Percentiles rank a stretch among this genome's conserved stretches.
These are phyloP conservation scores for Zygotorulaspora chibaensis DNA, from an alignment of 805 yeast genomes.

Conservation along the genomic window DNA sequence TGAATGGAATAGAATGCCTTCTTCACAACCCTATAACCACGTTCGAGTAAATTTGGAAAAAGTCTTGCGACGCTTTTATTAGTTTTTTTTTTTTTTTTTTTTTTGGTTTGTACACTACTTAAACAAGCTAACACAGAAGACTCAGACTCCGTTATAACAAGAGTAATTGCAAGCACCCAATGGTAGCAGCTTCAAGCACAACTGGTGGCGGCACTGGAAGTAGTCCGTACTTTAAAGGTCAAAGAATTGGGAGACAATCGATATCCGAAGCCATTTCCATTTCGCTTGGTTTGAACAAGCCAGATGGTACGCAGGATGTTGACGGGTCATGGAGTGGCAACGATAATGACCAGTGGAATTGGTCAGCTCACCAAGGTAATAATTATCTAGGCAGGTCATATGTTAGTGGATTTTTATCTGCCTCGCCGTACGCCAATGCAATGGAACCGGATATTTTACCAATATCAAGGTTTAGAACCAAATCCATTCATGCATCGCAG, in stretches of 20 bases:
- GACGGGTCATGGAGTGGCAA: slow-evolving; percentile 1
- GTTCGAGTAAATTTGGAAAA: too few species aligned
- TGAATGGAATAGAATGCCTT: too few species aligned
- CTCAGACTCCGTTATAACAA: too few species aligned
- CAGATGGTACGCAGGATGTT: slow-evolving; percentile 3
- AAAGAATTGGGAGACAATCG: slow-evolving; percentile 13
- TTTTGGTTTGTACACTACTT: too few species aligned
- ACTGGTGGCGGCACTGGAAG: neutral
- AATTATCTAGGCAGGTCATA: slow-evolving; percentile 31
- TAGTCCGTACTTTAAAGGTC: neutral
- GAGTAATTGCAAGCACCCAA: too few species aligned
- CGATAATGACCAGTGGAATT: slow-evolving; percentile 5
- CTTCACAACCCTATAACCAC: too few species aligned
- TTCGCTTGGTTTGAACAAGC: slow-evolving; percentile 30
- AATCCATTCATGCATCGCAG: slow-evolving; percentile 27
- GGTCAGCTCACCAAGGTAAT: slow-evolving; percentile 9
- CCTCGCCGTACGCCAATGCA: slow-evolving; percentile 15
- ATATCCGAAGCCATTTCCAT: slow-evolving; percentile 32
- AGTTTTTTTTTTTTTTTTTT: too few species aligned
- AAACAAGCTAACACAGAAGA: too few species aligned
- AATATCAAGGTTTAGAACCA: slow-evolving; percentile 11
- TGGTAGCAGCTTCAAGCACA: neutral
- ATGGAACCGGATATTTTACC: slow-evolving; percentile 12
- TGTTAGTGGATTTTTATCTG: slow-evolving; percentile 27
- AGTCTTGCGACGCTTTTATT: too few species aligned